phyloP scores from a whole-genome alignment of 192 early-diverging fungal species.

The Anaeromyces robustus region DNA sequence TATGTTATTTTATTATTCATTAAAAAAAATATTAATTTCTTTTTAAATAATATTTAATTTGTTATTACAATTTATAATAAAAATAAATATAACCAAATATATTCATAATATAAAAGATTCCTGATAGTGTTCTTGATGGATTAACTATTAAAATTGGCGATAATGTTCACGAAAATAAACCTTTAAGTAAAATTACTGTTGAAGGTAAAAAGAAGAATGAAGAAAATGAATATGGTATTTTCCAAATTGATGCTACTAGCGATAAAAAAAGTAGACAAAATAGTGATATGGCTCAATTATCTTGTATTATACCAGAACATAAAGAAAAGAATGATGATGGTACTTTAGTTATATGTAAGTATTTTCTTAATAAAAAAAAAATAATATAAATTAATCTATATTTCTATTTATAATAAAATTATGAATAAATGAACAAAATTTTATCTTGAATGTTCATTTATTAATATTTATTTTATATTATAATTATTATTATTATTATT shows the following conservation, averaged over 20 bases:
- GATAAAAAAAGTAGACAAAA: background rate
- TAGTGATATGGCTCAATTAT: background rate
- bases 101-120: background rate
- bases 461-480: too few relatives aligned
- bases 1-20: too few relatives aligned
- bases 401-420: too few relatives aligned
- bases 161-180: background rate
- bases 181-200: background rate
- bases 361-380: too few relatives aligned
- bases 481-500: too few relatives aligned
- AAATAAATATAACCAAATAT: too few relatives aligned
- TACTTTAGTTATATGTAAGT: background rate
- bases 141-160: background rate
- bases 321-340: background rate
- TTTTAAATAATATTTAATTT: too few relatives aligned
- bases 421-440: too few relatives aligned
- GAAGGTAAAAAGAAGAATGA: background rate
- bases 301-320: background rate
- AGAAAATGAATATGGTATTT: background rate
- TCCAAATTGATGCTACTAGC: background rate
- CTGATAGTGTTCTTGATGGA: background rate
- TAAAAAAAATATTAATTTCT: too few relatives aligned
- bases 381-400: too few relatives aligned
- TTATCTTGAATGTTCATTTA: too few relatives aligned
- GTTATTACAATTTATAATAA: too few relatives aligned